Evolutionary conservation across 169 alveolate species (phyloP), one percentile per base, ranked within the genome.

Genomic region (Plasmodium falciparum): DNA sequence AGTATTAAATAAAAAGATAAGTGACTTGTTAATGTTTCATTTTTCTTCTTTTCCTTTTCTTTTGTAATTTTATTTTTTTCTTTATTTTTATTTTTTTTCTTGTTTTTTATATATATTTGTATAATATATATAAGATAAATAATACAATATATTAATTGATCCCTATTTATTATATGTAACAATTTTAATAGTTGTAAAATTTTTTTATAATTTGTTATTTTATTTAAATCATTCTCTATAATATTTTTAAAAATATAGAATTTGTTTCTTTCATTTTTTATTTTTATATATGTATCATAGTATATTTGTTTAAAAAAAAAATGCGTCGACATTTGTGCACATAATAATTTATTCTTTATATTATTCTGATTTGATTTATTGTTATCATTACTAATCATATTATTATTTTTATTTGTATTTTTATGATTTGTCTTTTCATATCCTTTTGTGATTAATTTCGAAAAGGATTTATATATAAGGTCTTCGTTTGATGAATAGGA

Each of bases 211-310:
- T 58, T 83, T 26, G 39, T 69, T n/a, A 73, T 69, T 56, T 39
- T 33, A 39, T 26, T 43, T 24, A 83, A 22, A 58, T 83, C 61
- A 33, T 83, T 52, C 26, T 69, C 66, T 59, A 83, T 54, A 13
- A 83, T 47, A 58, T 69, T 83, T 83, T 29, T 83, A 72, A 83
- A 83, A 8, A 83, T 83, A 6, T 6, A 24, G 45, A 69, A 83
- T 39, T 20, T 69, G 24, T 83, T 83, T 43, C 9, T 54, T 83
- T 83, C 91, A 9, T 58, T 69, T 17, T 59, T 15, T 56, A 83
- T 58, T 47, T 26, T 67, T 15, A 83, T 61, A 58, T 83, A 83
- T 9, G 56, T 67, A 29, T 83, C 91, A 66, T 47, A 83, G 2
- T 49, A 12, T 3, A 78, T 65, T 45, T 50, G 13, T 56, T 39